Evolutionary conservation across 768 basidiomycete genomes (phyloP), one percentile per base, ranked within the genome.

Genomic region (Panaeolus cyanescens): DNA sequence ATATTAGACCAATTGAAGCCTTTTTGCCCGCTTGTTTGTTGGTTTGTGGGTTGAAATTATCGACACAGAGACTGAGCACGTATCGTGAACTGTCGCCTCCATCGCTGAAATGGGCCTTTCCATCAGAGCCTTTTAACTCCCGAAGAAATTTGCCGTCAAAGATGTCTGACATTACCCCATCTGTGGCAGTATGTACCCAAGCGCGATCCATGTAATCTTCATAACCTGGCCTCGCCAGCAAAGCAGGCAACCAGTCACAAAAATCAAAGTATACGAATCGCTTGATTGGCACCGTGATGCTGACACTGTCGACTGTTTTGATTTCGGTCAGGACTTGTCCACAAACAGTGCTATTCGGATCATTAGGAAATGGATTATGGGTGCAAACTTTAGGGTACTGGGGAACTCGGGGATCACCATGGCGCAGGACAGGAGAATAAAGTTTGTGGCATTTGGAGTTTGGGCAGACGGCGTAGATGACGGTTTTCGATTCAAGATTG

Each of bases 31-130:
- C 70, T 32, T 67, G 65, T 56, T 71, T 74, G 57, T 71, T 74
- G 4, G 61, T 58, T 36, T 70, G 65, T 17, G 77, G 77, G 57
- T 77, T 79, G 65, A 79, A 79, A 37, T 71, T 68, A 56, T 79
- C 78, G 34, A 72, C 62, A 55, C 61, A 62, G 17, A 79, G 65
- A 40, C 68, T 68, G 61, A 77, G 76, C 3, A 68, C 61, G 17
- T 71, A 69, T 4, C 70, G 70, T 15, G 59, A 61, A 50, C 63
- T 62, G 19, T 32, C 61, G 15, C 59, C 59, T 0, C 65, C 69
- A 32, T 57, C 65, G 20, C 33, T 63, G 56, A 42, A 40, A 15
- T 55, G 56, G 33, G 65, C 72, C 19, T 68, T 54, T 36, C 69
- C 66, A 56, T 77, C 71, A 19, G 62, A 58, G 20, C 66, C 67